Base-by-base conservation (phyloP, 495 filamentous ascomycete species). In the Penicillium cataractarum region DNA sequence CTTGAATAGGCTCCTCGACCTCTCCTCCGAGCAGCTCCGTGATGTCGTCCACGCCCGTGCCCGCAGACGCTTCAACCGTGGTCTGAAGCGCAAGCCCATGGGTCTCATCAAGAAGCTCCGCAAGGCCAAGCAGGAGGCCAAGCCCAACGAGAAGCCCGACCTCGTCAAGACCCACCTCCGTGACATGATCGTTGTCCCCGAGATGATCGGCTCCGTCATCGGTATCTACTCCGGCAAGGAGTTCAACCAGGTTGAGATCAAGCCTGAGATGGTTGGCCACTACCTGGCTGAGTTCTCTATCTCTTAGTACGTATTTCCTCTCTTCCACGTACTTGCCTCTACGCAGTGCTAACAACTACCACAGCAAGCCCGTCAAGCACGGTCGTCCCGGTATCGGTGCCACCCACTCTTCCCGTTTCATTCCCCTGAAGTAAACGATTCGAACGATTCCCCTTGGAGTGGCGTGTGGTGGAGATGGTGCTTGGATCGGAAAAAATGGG, bases 161-260 rank as follows among this genome's bases (percentile, higher is more conserved):
- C 88, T 95, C 73, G 94, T 97, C 85, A 97, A 97, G 89, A 99
- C 95, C 51, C 95, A 99, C 82, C 87, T 99, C 68, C 92, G 95
- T 80, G 88, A 99, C 84, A 99, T 99, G 95, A 97, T 99, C 76
- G 87, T 99, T 73, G 95, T 99, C 72, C 95, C 82, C 67, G 95
- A 99, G 88, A 97, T 99, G 94, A 99, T 99, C 78, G 95, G 95
- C 65, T 89, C 84, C 78, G 95, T 99, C 71, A 89, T 99, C 74
- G 95, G 94, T 78, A 95, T 99, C 85, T 99, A 99, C 88, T 95
- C 91, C 64, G 95, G 95, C 78, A 99, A 99, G 88, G 96, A 97
- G 83, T 99, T 98, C 89, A 99, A 99, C 87, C 93, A 96, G 86
- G 92, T 99, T 70, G 95, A 99, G 81, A 95, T 99, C 83, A 97